phyloP scores from a whole-genome alignment of 257 asterid species.

The Coffea canephora region DNA sequence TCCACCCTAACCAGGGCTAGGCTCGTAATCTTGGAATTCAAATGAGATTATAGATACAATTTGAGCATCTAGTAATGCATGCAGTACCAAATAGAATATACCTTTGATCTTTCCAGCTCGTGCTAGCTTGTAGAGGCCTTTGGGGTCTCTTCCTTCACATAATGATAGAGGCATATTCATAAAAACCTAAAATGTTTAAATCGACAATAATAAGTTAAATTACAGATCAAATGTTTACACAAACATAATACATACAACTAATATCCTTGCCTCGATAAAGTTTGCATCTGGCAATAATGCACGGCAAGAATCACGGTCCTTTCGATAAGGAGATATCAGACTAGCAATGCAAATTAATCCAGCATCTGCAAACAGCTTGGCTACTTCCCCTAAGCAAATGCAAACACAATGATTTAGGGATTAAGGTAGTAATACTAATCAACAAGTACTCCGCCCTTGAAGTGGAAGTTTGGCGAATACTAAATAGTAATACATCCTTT shows the following conservation, averaged over 20 bases:
- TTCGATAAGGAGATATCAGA: conserved; percentile 91
- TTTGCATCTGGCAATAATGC: conserved; percentile 57
- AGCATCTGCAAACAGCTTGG: conserved; percentile 97
- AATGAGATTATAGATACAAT: neutral
- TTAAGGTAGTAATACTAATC: neutral
- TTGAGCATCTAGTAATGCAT: neutral
- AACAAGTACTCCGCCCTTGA: neutral
- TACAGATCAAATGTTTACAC: neutral
- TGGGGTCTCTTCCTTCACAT: conserved; percentile 93
- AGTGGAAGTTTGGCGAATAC: neutral
- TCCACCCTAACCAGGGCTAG: neutral
- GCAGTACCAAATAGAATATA: conserved; percentile 12
- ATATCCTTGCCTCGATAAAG: conserved; percentile 71
- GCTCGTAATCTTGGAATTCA: neutral
- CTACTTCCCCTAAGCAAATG: conserved; percentile 67
- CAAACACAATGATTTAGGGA: neutral
- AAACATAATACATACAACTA: conserved; percentile 11
- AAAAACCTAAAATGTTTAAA: conserved; percentile 54
- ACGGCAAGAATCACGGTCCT: conserved; percentile 96
- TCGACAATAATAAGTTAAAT: neutral
- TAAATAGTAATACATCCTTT: too few species aligned
- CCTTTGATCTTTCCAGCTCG: conserved; percentile 96
- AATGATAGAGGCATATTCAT: conserved; percentile 84
- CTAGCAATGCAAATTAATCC: conserved; percentile 97
- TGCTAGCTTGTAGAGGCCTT: conserved; percentile 97